Conservation (phyloP, 2,329 filamentous ascomycete genomes). For the Paecilomyces sp. region DNA sequence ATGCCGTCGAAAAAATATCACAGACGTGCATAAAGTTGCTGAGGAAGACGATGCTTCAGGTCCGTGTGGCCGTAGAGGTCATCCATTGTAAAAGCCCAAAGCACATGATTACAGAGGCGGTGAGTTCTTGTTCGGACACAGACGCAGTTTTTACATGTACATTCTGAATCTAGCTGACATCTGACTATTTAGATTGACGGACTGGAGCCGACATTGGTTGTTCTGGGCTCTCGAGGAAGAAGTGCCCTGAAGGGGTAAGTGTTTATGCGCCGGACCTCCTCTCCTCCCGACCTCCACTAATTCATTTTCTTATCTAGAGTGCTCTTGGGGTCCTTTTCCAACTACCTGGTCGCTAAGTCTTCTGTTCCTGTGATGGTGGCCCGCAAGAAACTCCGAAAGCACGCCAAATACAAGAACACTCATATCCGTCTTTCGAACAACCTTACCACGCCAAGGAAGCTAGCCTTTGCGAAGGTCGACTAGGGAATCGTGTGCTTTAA, state of each 20-base stretch:
- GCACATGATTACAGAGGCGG: conserved; percentile 89
- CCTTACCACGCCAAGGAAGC: conserved; percentile 60
- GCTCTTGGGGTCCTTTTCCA: conserved; percentile 90
- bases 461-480: conserved; percentile 70
- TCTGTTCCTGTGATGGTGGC: conserved; percentile 98
- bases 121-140: conserved; percentile 30
- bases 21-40: conserved; percentile 77
- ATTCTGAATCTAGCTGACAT: background rate
- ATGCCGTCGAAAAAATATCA: conserved; percentile 76
- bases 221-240: conserved; percentile 83
- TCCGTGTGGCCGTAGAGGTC: conserved; percentile 89
- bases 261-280: background rate
- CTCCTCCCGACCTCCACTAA: background rate
- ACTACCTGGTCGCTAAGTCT: conserved; percentile 94
- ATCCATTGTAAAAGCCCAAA: conserved; percentile 98
- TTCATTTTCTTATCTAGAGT: conserved; percentile 52
- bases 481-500: conserved; percentile 25
- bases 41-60: conserved; percentile 85
- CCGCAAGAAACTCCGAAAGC: conserved; percentile 78
- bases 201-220: conserved; percentile 82
- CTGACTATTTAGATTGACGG: conserved; percentile 63
- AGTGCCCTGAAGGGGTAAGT: conserved; percentile 87
- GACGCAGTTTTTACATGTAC: background rate
- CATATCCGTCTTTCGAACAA: conserved; percentile 74
- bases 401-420: conserved; percentile 69